Percentiles rank a stretch among this genome's conserved stretches.
Conservation (phyloP, 192 early-diverging fungal genomes). For the Backusella mclennaniae region DNA sequence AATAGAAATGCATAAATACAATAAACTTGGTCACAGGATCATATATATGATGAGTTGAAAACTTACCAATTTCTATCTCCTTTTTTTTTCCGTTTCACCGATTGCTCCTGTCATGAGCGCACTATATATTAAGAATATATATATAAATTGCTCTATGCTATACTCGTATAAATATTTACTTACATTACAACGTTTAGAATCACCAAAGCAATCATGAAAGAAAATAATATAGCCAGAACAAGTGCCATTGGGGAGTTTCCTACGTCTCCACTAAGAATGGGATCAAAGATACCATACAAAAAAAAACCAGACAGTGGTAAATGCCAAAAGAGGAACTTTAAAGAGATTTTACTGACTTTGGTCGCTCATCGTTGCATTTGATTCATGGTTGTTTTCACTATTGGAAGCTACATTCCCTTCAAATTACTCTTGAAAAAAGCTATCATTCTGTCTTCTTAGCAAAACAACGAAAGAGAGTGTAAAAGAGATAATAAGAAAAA, state of each 20-base stretch:
- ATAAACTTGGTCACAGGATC: neutral
- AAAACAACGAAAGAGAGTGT: slow-evolving; percentile 1
- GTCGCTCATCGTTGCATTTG: neutral
- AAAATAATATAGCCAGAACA: slow-evolving; percentile 2
- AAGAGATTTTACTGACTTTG: neutral
- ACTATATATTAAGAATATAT: neutral
- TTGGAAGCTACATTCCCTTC: neutral
- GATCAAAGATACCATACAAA: slow-evolving; percentile 11
- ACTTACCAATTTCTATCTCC: neutral
- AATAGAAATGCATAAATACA: neutral
- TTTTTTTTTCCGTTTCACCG: neutral
- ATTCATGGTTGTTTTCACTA: neutral
- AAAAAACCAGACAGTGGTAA: slow-evolving; percentile 6
- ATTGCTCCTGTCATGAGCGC: neutral
- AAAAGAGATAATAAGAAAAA: neutral
- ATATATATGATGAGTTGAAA: neutral
- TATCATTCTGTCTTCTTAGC: neutral
- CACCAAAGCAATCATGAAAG: neutral
- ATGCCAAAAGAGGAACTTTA: neutral
- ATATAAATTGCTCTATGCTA: too few species aligned
- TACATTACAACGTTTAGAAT: neutral
- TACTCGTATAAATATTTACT: neutral
- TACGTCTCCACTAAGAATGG: neutral
- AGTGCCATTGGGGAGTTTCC: neutral
- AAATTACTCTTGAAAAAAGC: neutral